These are phyloP conservation scores for Collybia sp. DNA, from an alignment of 768 basidiomycete genomes.

Conservation along the genomic window DNA sequence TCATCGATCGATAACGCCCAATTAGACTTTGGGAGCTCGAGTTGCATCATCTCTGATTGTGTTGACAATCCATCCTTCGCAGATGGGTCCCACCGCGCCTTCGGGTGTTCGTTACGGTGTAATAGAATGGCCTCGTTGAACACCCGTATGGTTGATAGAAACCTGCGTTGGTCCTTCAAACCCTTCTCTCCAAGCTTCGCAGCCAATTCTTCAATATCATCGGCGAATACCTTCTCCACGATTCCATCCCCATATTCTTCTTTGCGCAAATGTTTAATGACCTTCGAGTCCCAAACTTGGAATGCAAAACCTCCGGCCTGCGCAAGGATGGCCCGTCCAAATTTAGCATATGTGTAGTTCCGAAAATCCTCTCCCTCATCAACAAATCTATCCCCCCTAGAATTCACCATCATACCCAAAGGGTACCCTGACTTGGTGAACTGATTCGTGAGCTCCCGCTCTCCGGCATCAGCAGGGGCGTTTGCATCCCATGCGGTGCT, in stretches of 20 bases:
- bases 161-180: slow-evolving; percentile 31
- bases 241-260: slow-evolving; percentile 67
- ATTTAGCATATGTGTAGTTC: slow-evolving; percentile 71
- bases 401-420: slow-evolving; percentile 65
- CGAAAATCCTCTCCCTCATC: slow-evolving; percentile 72
- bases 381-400: slow-evolving; percentile 53
- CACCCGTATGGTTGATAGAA: slow-evolving; percentile 40
- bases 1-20: slow-evolving; percentile 58
- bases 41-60: slow-evolving; percentile 26
- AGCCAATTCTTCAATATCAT: slow-evolving; percentile 45
- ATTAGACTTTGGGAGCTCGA: slow-evolving; percentile 56
- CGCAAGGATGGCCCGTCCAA: slow-evolving; percentile 51
- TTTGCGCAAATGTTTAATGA: slow-evolving; percentile 37
- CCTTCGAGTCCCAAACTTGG: slow-evolving; percentile 58
- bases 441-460: slow-evolving; percentile 60
- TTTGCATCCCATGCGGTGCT: slow-evolving; percentile 71
- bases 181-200: slow-evolving; percentile 40
- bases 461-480: slow-evolving; percentile 43
- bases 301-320: slow-evolving; percentile 60
- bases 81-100: slow-evolving; percentile 51
- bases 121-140: slow-evolving; percentile 48
- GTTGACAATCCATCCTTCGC: slow-evolving; percentile 61
- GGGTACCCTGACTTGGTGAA: slow-evolving; percentile 75
- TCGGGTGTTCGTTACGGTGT: slow-evolving; percentile 28
- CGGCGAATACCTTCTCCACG: slow-evolving; percentile 48